Evolutionary conservation across 1,139 yeast genomes (phyloP), one percentile per base, ranked within the genome.

Genomic region (Komagataea norvegica): DNA sequence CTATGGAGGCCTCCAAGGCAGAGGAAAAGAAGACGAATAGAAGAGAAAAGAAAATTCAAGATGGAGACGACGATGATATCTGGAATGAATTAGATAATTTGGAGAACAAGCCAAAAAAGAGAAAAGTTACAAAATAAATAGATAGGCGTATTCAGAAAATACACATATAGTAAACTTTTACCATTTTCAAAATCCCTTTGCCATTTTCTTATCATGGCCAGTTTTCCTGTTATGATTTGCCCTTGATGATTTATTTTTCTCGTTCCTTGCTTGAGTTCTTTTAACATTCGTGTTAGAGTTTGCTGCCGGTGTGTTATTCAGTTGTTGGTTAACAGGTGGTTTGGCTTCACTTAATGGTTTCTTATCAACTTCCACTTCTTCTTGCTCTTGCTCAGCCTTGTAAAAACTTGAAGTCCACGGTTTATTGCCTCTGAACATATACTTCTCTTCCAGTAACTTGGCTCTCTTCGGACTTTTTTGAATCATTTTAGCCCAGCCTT

Each of bases 401-500:
- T 30, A 8, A 11, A 43, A 38, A 25, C 49, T 34, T 3, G 45
- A 45, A 15, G 40, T 43, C 38, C 38, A 36, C 8, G 40, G 43
- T 43, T 35, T 46, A 26, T 41, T 48, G 1, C 50, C 52, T 42
- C 49, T 41, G 41, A 77, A 71, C 65, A 70, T 63, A 49, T 65
- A 79, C 47, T 72, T 72, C 38, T 79, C 84, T 51, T 84, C 94
- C 40, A 84, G 56, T 6, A 74, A 43, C 45, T 70, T 71, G 45
- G 71, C 79, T 42, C 84, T 65, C 36, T 69, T 63, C 1, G 93
- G 88, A 32, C 79, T 74, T 47, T 74, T 74, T 34, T 74, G 70
- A 24, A 88, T 58, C 81, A 84, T 82, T 43, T 83, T 64, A 2
- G 83, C 81, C 96, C 96, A 89, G 0, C 95, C 95, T 64, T 89